Percentiles rank a stretch among this genome's conserved stretches.
Evolutionary conservation across 1,139 yeast species (phyloP).

Genomic region (Yamadazyma atmosphaerica): DNA sequence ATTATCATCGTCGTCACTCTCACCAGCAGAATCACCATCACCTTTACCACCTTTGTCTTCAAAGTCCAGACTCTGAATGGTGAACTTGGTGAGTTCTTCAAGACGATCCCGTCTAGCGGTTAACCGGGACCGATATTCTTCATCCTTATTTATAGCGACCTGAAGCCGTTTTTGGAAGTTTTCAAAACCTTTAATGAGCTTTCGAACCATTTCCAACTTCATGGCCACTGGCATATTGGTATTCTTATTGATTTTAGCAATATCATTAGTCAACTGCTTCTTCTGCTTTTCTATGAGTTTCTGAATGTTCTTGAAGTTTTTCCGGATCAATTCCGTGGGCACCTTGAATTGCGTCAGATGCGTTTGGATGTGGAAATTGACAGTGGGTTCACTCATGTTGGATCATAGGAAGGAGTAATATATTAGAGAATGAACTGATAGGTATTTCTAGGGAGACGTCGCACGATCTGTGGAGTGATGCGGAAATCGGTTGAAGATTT

Average conservation of each 20-base stretch:
- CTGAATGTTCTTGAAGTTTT: slow-evolving; percentile 58
- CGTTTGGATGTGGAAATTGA: slow-evolving; percentile 43
- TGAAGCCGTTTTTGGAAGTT: slow-evolving; percentile 45
- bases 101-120: slow-evolving; percentile 45
- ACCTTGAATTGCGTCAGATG: slow-evolving; percentile 57
- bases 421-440: no score
- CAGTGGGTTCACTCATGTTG: slow-evolving; percentile 39
- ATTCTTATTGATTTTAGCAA: slow-evolving; percentile 33
- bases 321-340: slow-evolving; percentile 60
- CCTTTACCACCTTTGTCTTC: neutral
- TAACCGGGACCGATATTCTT: slow-evolving; percentile 51
- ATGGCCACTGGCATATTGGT: slow-evolving; percentile 21
- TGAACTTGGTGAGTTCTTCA: slow-evolving; percentile 27
- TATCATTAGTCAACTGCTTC: slow-evolving; percentile 40
- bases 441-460: neutral
- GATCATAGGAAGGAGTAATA: neutral
- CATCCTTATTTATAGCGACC: slow-evolving; percentile 44
- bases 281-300: slow-evolving; percentile 58
- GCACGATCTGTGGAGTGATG: no score
- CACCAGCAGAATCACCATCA: slow-evolving; percentile 6
- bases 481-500: no score
- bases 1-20: slow-evolving; percentile 11
- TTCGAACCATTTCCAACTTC: slow-evolving; percentile 32
- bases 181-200: slow-evolving; percentile 49
- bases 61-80: slow-evolving; percentile 10